Evolutionary conservation across 129 eudicot genomes (phyloP).

Genomic region (Apium graveolens): DNA sequence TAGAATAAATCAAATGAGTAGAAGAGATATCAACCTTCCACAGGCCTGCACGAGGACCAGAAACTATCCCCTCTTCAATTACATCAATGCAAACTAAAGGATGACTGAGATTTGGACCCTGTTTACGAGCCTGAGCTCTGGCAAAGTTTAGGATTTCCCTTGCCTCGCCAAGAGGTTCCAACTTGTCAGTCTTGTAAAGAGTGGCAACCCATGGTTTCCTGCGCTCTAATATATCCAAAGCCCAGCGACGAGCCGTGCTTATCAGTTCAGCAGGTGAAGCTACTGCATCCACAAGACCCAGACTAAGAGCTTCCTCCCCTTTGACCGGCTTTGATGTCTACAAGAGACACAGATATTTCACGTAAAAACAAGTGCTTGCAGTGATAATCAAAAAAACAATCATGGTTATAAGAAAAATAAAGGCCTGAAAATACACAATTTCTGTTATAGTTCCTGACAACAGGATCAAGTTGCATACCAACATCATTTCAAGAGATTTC

Average conservation of each 20-base stretch:
- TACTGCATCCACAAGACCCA: conserved; percentile 88
- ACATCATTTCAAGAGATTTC: conserved; percentile 93
- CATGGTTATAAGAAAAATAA: neutral
- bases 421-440: neutral
- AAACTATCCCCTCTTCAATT: conserved; percentile 79
- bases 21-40: conserved; percentile 53
- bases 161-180: conserved; percentile 91
- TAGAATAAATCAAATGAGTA: neutral
- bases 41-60: conserved; percentile 87
- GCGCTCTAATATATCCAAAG: conserved; percentile 64
- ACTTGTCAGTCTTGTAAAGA: conserved; percentile 70
- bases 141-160: conserved; percentile 87
- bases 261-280: conserved; percentile 60
- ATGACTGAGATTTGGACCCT: conserved; percentile 82
- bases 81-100: conserved; percentile 93
- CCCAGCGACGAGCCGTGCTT: conserved; percentile 66
- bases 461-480: conserved; percentile 42
- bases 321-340: conserved; percentile 85
- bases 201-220: conserved; percentile 76
- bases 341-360: neutral
- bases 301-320: conserved; percentile 71
- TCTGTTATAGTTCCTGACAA: neutral
- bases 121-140: conserved; percentile 74
- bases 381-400: neutral
- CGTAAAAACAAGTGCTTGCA: neutral